Conservation (phyloP, 306 rosid genomes). For the Sphenostylis stenocarpa region DNA sequence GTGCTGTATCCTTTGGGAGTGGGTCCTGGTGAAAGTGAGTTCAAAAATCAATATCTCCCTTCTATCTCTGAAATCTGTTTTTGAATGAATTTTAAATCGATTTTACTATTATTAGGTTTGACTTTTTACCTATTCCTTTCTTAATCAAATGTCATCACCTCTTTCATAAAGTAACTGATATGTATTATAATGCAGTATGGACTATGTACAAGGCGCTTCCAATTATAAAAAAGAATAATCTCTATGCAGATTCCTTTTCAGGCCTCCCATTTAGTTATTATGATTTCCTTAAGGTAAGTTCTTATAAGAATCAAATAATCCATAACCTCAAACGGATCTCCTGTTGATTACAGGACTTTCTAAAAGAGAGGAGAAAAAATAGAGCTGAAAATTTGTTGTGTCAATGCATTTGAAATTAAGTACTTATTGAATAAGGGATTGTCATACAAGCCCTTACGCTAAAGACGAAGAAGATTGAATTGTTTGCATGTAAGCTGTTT, state of each 20-base stretch:
- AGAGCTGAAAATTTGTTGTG: background rate
- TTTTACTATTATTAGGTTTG: conserved; percentile 1
- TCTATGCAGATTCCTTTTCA: conserved; percentile 55
- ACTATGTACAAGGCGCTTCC: conserved; percentile 82
- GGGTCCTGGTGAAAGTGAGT: conserved; percentile 90
- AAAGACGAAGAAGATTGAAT: background rate
- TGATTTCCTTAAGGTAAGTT: conserved; percentile 69
- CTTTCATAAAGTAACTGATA: conserved; percentile 25
- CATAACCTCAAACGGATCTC: conserved; percentile 4
- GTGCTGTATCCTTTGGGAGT: conserved; percentile 81
- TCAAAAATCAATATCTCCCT: conserved; percentile 27
- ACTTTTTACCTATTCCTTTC: conserved; percentile 21
- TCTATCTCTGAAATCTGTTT: conserved; percentile 6
- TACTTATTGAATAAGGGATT: background rate
- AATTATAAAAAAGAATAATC: conserved; percentile 60
- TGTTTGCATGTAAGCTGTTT: background rate
- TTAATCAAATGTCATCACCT: conserved; percentile 16
- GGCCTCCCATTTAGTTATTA: conserved; percentile 66
- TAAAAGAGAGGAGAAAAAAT: background rate
- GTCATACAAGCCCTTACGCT: background rate
- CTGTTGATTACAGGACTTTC: background rate
- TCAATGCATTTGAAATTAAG: background rate
- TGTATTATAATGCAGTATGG: conserved; percentile 65
- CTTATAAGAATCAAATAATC: background rate
- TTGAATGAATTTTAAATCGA: conserved; percentile 21